phyloP scores from a whole-genome alignment of 345 rosid species.

The Draba incana region DNA sequence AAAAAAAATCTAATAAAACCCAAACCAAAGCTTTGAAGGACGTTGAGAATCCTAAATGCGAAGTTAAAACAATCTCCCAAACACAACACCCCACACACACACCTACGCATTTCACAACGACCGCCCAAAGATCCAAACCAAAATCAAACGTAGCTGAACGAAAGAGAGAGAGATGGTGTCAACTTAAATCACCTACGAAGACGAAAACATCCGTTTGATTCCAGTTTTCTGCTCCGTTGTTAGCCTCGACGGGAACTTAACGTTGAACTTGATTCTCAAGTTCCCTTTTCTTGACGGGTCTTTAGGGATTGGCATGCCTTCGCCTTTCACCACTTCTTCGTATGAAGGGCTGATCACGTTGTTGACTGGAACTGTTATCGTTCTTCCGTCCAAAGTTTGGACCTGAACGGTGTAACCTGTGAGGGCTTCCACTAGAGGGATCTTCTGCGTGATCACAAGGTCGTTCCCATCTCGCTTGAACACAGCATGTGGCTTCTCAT shows the following conservation, averaged over 20 bases:
- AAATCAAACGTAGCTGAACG: conserved; percentile 26
- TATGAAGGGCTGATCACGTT: conserved; percentile 72
- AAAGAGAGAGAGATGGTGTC: conserved; percentile 8
- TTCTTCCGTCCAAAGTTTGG: conserved; percentile 73
- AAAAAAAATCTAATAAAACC: conserved; percentile 12
- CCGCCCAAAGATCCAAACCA: conserved; percentile 26
- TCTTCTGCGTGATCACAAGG: conserved; percentile 61
- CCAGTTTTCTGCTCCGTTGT: conserved; percentile 77
- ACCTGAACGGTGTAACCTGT: conserved; percentile 61
- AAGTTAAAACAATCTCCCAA: conserved; percentile 15
- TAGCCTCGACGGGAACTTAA: conserved; percentile 69
- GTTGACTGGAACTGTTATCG: conserved; percentile 56
- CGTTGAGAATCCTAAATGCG: conserved; percentile 18
- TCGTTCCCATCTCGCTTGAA: conserved; percentile 87
- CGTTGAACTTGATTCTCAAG: conserved; percentile 72
- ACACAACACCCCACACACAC: conserved; percentile 23
- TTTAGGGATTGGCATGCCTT: conserved; percentile 86
- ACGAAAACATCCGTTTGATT: conserved; percentile 62
- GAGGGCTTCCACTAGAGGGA: conserved; percentile 70
- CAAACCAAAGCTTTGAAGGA: conserved; percentile 22
- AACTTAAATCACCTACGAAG: conserved; percentile 21
- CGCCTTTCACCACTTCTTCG: conserved; percentile 75
- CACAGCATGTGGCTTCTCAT: conserved; percentile 79
- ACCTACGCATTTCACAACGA: conserved; percentile 32
- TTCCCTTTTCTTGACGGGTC: conserved; percentile 76